A percentile compares a stretch with the other conserved stretches of the same genome.
Evolutionary conservation across 1,284 basidiomycete genomes (phyloP).

Genomic region (Rhodotorula sp.): DNA sequence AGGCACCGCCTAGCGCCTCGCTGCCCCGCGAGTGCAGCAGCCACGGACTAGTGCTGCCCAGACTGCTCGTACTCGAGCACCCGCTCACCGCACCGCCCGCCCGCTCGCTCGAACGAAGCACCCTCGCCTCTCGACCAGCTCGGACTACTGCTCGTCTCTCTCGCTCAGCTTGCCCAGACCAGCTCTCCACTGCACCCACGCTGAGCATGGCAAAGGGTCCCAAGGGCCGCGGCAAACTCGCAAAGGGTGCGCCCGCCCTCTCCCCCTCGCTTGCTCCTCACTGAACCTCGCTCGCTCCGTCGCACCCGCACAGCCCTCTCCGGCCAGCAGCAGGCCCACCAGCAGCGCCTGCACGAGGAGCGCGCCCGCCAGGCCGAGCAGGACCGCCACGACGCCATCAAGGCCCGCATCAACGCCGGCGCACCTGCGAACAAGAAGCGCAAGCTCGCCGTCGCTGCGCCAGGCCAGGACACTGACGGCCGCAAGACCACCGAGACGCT

Average conservation of each 20-base stretch:
- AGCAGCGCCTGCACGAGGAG: constrained; percentile 2
- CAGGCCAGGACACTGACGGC: no score
- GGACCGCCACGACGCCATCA: constrained; percentile 9
- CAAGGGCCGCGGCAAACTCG: constrained; percentile 27
- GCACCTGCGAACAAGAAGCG: neutral
- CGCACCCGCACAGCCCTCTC: constrained; percentile 16
- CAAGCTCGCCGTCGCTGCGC: neutral
- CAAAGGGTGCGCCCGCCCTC: constrained; percentile 5
- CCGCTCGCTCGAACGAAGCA: neutral
- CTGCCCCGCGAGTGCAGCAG: no score
- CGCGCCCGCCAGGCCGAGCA: constrained; percentile 19
- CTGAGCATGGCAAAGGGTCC: constrained; percentile 12
- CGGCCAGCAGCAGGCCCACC: constrained; percentile 18
- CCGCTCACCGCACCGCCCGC: neutral
- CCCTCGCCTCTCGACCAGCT: no score
- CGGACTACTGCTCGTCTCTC: neutral
- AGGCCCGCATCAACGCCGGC: constrained; percentile 11
- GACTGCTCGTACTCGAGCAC: no score
- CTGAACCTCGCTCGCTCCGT: neutral
- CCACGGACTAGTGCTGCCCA: no score
- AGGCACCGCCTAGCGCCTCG: no score
- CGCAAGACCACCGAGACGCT: neutral
- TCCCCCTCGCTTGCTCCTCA: neutral
- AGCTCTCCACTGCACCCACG: neutral
- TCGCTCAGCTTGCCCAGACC: neutral